Conservation (phyloP, 2,329 filamentous ascomycete species). For the Tolypocladium nubicola region DNA sequence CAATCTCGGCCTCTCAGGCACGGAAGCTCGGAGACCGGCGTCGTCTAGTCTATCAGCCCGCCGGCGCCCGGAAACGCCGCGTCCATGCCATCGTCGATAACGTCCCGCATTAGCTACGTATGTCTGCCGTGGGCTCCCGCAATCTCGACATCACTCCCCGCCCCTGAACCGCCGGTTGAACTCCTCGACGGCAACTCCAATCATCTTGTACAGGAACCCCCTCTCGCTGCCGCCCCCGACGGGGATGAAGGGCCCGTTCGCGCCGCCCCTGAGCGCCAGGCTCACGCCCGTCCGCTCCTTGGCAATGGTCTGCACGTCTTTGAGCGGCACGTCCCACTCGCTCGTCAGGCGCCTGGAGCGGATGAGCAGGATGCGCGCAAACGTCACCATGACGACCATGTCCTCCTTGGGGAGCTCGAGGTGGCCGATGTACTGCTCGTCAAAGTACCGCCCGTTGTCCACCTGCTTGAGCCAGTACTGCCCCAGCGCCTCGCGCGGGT, state of each 20-base stretch:
- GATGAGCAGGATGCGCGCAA: conserved; percentile 79
- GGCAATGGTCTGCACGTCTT: conserved; percentile 91
- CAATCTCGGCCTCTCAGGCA: not conserved
- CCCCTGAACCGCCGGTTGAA: conserved; percentile 51
- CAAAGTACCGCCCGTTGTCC: conserved; percentile 95
- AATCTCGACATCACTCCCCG: conserved; percentile 14
- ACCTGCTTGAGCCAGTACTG: conserved; percentile 99
- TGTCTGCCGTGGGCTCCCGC: not conserved
- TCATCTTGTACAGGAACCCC: conserved; percentile 53
- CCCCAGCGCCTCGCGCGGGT: conserved; percentile 85
- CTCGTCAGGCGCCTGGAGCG: conserved; percentile 74
- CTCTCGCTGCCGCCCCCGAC: conserved; percentile 75
- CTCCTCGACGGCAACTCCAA: conserved; percentile 55
- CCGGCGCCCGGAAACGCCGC: not conserved
- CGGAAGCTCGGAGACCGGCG: not conserved
- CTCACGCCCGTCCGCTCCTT: conserved; percentile 95
- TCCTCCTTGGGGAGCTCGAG: conserved; percentile 83
- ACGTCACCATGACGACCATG: conserved; percentile 83
- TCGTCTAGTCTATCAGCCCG: not conserved
- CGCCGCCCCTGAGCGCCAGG: conserved; percentile 77
- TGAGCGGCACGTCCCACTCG: conserved; percentile 94
- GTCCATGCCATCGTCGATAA: not conserved
- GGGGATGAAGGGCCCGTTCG: conserved; percentile 89
- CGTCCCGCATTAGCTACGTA: not conserved
- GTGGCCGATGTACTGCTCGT: conserved; percentile 95